Conservation (phyloP, 345 rosid genomes). For the Limnanthes douglasii region DNA sequence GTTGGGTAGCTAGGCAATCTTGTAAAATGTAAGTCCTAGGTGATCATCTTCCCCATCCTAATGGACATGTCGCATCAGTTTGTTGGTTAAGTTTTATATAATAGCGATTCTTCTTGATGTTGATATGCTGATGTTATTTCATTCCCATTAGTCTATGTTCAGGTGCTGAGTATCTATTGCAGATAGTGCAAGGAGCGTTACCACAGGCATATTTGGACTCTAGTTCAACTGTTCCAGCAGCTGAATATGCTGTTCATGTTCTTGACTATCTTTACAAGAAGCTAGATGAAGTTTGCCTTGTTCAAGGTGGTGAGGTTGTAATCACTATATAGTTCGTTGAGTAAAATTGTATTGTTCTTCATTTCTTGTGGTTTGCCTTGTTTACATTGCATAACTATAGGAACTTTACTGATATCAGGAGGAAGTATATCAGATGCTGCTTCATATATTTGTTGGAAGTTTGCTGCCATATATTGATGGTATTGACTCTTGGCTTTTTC, state of each 20-base stretch:
- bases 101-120: background rate
- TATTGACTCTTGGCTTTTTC: constrained; percentile 87
- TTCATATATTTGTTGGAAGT: constrained; percentile 72
- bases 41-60: no score
- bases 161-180: constrained; percentile 57
- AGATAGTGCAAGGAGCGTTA: constrained; percentile 54
- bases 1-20: no score
- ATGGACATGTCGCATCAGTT: background rate
- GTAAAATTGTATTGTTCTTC: constrained; percentile 1
- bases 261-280: constrained; percentile 69
- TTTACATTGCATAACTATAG: constrained; percentile 2
- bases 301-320: constrained; percentile 93
- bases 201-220: constrained; percentile 44
- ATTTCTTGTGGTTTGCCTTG: constrained; percentile 7
- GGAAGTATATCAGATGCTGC: constrained; percentile 60
- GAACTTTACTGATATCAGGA: constrained; percentile 38
- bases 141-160: constrained; percentile 17
- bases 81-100: background rate
- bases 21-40: no score
- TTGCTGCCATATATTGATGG: constrained; percentile 56
- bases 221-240: constrained; percentile 29
- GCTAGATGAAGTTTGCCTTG: constrained; percentile 70
- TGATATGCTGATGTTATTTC: background rate
- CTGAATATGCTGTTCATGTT: constrained; percentile 51
- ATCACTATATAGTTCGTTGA: constrained; percentile 4